A percentile compares a stretch with the other conserved stretches of the same genome.
Evolutionary conservation across 2,329 filamentous ascomycete species (phyloP).

Genomic region (Trichoderma koningii): DNA sequence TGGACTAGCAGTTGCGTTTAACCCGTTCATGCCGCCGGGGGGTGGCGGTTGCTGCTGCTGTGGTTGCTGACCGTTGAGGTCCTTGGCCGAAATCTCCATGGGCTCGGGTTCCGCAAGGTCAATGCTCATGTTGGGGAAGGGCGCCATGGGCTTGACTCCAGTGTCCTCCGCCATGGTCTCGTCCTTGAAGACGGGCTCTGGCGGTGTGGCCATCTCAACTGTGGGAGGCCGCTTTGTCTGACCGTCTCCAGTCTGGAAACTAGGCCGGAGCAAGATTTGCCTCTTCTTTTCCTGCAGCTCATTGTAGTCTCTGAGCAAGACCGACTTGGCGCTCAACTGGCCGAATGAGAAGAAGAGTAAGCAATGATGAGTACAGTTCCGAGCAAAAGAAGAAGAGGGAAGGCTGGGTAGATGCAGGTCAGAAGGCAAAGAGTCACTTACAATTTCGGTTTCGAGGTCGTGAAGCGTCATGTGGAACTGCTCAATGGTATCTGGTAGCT

Average conservation of each 20-base stretch:
- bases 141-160: conserved; percentile 50
- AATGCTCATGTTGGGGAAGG: conserved; percentile 60
- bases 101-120: conserved; percentile 39
- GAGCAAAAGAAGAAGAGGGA: neutral
- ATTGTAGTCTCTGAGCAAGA: conserved; percentile 57
- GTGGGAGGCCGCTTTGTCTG: conserved; percentile 42
- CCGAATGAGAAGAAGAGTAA: neutral
- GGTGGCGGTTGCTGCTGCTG: conserved; percentile 25
- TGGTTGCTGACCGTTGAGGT: conserved; percentile 20
- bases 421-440: conserved; percentile 39
- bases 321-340: conserved; percentile 54
- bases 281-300: conserved; percentile 38
- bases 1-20: conserved; percentile 24
- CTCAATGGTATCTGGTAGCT: conserved; percentile 50
- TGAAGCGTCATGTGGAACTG: conserved; percentile 57
- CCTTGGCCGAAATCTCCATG: conserved; percentile 21
- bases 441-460: conserved; percentile 60
- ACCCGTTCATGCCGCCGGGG: conserved; percentile 29
- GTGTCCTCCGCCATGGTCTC: conserved; percentile 42
- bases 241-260: conserved; percentile 39
- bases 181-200: conserved; percentile 33
- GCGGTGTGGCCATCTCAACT: conserved; percentile 44
- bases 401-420: no score
- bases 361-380: neutral
- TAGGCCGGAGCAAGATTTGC: conserved; percentile 23